Evolutionary conservation across 108 stramenopile species (phyloP), one percentile per base, ranked within the genome.

Genomic region (Skeletonema potamos): DNA sequence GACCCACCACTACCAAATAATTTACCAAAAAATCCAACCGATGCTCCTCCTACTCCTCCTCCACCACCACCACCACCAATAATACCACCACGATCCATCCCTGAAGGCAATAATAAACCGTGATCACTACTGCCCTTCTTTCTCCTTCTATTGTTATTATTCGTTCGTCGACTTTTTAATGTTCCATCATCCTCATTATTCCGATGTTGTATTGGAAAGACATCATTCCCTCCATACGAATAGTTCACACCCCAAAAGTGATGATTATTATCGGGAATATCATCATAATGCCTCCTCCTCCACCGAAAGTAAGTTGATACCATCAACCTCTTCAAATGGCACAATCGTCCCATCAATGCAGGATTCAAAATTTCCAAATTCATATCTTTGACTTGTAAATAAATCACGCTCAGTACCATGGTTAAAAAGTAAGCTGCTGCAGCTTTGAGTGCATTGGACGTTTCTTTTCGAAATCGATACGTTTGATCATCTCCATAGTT

Each of bases 371-470:
- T 51, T 43, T 73, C 72, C 10, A 70, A 55, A 43, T 76, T 76
- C 67, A 68, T 27, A 37, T 76, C 79, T 27, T 72, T 64, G 3
- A 51, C 64, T 46, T 76, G 79, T 11, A 65, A 48, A 41, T 76
- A 81, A 36, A 64, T 64, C 30, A 81, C 63, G 46, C 79, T 76
- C 8, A 71, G 34, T 6, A 76, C 70, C 79, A 76, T 81, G 15
- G 57, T 57, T 17, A 81, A 32, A 39, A 81, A 81, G 70, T 81
- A 81, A 26, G 79, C 79, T 10, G 79, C 79, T 12, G 79, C 68
- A 11, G 79, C 79, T 54, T 76, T 76, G 3, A 81, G 56, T 34
- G 79, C 79, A 58, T 81, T 81, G 22, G 79, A 76, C n/a, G 79
- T 76, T 64, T 81, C 75, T 60, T 70, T 76, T 15, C 68, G 70